Evolutionary conservation across 202 grass and related monocot species (phyloP), one percentile per base, ranked within the genome.

Genomic region (Setaria viridis): DNA sequence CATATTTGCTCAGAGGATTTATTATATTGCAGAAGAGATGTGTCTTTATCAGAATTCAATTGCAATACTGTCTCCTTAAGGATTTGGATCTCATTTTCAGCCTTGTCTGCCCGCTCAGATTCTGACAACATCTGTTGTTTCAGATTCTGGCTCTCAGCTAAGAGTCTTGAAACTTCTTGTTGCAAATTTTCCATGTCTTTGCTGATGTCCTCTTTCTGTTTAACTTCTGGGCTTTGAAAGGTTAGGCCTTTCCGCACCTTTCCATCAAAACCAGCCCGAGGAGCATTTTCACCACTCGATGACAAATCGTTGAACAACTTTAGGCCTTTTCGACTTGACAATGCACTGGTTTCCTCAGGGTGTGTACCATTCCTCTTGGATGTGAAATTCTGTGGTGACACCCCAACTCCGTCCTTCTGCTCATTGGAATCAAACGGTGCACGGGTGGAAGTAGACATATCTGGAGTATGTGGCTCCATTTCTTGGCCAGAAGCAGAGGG

Each of bases 301-400:
- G 91, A 86, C 59, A 90, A 87, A 84, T 93, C 92, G 72, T 85
- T 94, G 84, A 92, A 90, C 79, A 88, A 89, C 70, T 94, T 94
- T 72, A 94, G 84, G 62, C 91, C 90, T 67, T 90, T 86, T 80
- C 65, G 62, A 78, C 84, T 92, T 59, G 90, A 67, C 49, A 88
- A 60, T 53, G 80, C 30, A 79, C 74, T 88, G 55, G 59, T 80
- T 87, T 90, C 88, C 60, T 93, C 86, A 80, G 83, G 77, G 87
- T 93, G 80, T 73, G 84, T 80, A 78, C 73, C 88, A 87, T 89
- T 95, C 81, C 86, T 89, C 70, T 95, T 93, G 53, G 85, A 67
- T 13, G 45, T 81, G 57, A 67, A 82, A 42, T 67, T 13, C 15
- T 92, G 80, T 43, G 92, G 69, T 89, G 92, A 91, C 62, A 55